A percentile compares a stretch with the other conserved stretches of the same genome.
phyloP scores from a whole-genome alignment of 306 rosid genomes.

The Dalbergia cochinchinensis region DNA sequence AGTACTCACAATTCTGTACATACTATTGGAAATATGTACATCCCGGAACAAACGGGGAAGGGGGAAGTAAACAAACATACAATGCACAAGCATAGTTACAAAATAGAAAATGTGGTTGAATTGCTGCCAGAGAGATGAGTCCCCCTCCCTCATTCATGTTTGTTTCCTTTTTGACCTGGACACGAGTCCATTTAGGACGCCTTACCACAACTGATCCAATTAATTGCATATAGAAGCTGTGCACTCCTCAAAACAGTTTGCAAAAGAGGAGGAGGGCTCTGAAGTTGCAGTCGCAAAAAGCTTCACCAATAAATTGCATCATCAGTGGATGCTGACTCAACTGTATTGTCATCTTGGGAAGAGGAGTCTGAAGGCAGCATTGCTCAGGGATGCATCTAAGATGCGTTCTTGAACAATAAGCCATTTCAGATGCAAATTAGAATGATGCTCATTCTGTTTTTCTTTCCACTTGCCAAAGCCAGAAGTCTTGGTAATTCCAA shows the following conservation, averaged over 20 bases:
- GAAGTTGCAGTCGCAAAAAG: no score
- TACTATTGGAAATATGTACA: neutral
- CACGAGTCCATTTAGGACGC: neutral
- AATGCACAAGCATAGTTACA: neutral
- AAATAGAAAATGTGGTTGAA: conserved; percentile 14
- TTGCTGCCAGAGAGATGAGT: neutral
- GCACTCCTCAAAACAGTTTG: neutral
- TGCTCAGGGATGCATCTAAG: no score
- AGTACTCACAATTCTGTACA: neutral
- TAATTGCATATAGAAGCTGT: neutral
- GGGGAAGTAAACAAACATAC: neutral
- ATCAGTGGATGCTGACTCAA: neutral
- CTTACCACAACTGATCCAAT: neutral
- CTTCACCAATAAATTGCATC: neutral
- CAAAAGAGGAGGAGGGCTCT: neutral
- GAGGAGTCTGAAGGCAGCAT: no score
- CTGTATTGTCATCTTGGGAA: neutral
- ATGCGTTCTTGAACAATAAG: neutral
- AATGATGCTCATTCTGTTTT: neutral
- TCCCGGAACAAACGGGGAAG: neutral
- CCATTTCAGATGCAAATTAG: neutral
- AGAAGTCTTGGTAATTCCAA: no score
- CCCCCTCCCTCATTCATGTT: neutral
- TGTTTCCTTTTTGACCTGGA: conserved; percentile 21
- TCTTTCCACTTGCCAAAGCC: neutral